These are phyloP conservation scores for Neckera pumila DNA, from an alignment of 225 moss, liverwort and hornwort genomes.

Conservation along the genomic window DNA sequence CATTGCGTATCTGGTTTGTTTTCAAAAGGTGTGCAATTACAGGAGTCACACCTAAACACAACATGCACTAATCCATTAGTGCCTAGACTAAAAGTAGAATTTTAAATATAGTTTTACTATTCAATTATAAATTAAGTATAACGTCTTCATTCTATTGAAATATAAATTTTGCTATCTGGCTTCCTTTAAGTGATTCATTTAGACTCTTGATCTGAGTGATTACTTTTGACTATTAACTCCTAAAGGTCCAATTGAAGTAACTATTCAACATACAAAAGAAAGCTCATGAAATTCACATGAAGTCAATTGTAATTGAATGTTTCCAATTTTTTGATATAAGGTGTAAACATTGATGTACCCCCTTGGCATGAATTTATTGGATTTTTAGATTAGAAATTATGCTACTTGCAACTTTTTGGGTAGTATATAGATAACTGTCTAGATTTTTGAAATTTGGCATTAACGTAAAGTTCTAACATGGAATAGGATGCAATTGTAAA, in stretches of 20 bases:
- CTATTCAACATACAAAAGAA: too few relatives aligned
- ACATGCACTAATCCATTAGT: not conserved
- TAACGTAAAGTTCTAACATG: too few relatives aligned
- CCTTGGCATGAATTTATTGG: too few relatives aligned
- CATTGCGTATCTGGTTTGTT: not conserved
- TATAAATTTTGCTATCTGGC: not conserved
- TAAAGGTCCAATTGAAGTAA: too few relatives aligned
- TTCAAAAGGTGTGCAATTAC: not conserved
- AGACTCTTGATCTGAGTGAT: not conserved
- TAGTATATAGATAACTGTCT: too few relatives aligned
- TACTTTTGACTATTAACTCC: too few relatives aligned
- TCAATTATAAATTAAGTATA: not conserved
- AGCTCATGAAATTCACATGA: too few relatives aligned
- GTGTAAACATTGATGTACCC: not conserved
- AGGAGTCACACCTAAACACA: not conserved
- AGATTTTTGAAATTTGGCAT: too few relatives aligned
- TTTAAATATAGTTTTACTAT: not conserved
- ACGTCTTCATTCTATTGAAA: not conserved
- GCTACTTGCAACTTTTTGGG: accelerated
- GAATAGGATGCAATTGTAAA: too few relatives aligned
- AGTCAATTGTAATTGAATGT: too few relatives aligned
- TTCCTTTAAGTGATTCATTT: not conserved
- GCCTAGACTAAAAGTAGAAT: not conserved
- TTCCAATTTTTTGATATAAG: too few relatives aligned
- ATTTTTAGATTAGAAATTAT: too few relatives aligned